Conservation (phyloP, 495 filamentous ascomycete species). For the Viridothelium virens region DNA sequence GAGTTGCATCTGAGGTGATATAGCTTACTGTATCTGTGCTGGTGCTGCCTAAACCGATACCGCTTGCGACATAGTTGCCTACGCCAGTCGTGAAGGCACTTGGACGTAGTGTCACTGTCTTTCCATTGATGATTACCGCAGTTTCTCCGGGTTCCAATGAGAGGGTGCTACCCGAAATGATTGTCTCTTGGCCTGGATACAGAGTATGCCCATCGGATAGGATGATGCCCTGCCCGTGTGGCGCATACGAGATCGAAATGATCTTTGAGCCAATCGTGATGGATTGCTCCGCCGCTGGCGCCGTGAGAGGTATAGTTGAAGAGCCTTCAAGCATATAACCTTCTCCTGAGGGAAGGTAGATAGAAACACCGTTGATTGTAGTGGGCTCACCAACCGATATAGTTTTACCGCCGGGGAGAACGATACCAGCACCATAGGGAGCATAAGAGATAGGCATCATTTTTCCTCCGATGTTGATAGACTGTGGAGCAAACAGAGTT, state of each 20-base stretch:
- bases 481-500: background rate
- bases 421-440: background rate
- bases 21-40: background rate
- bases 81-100: background rate
- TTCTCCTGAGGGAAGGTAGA: background rate
- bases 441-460: constrained; percentile 1
- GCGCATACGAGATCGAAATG: background rate
- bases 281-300: background rate
- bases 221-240: background rate
- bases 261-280: background rate
- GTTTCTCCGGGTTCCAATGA: constrained; percentile 26
- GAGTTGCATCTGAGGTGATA: background rate
- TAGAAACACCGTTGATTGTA: constrained; percentile 1
- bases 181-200: constrained; percentile 22
- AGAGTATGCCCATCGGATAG: constrained; percentile 21
- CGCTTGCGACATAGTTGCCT: constrained; percentile 1
- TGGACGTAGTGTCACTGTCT: background rate
- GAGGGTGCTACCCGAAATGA: constrained; percentile 23
- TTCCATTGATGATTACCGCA: constrained; percentile 24
- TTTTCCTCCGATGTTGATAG: background rate
- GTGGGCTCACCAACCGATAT: background rate
- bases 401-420: background rate
- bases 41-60: background rate
- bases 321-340: background rate
- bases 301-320: background rate